phyloP scores from a whole-genome alignment of 73 alveolate species.

The Tetrahymena thermophila region DNA sequence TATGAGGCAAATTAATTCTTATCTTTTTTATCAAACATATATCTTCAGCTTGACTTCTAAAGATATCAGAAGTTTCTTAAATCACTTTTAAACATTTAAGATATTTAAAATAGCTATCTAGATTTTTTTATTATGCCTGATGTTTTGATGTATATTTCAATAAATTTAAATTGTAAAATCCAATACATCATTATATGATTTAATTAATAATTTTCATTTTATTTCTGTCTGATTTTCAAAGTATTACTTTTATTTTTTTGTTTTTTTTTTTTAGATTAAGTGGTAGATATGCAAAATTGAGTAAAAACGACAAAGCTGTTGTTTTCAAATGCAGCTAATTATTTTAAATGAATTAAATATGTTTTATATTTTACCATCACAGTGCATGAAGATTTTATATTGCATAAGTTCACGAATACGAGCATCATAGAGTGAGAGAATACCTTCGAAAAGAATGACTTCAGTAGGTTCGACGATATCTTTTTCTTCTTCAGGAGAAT shows the following conservation, averaged over 20 bases:
- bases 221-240: no score
- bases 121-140: no score
- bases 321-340: not conserved
- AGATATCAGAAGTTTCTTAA: not conserved
- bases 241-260: no score
- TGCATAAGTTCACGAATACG: constrained; percentile 78
- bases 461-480: constrained; percentile 64
- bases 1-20: no score
- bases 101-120: not conserved
- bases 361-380: constrained; percentile 45
- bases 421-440: constrained; percentile 90
- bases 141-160: no score
- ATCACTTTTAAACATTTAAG: not conserved
- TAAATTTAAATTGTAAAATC: no score
- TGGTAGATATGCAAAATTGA: not conserved
- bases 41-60: not conserved
- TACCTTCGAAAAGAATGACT: constrained; percentile 93
- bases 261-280: no score
- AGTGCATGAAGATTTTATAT: constrained; percentile 57
- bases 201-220: no score
- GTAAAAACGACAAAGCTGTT: no score
- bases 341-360: not conserved
- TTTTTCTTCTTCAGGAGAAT: constrained; percentile 32
- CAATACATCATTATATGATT: not conserved
- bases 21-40: no score